These are phyloP conservation scores for Aschersonia sp. DNA, from an alignment of 2,329 filamentous ascomycete species.

Conservation along the genomic window DNA sequence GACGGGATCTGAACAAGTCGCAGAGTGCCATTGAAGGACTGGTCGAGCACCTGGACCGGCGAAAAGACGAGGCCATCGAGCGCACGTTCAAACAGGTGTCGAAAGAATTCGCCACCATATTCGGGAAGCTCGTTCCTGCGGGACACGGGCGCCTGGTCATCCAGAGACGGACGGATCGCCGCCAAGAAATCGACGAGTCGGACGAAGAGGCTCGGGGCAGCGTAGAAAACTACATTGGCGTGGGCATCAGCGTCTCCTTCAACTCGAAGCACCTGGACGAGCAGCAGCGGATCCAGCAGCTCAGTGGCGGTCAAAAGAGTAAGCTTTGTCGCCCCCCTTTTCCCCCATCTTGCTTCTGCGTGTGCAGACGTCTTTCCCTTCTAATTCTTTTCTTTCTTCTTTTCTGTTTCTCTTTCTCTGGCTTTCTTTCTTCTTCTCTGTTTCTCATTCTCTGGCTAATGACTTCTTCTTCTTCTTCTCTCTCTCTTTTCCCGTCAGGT, in stretches of 20 bases:
- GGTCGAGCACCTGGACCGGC: slow-evolving; percentile 80
- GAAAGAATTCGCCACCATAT: slow-evolving; percentile 81
- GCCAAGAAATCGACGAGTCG: slow-evolving; percentile 43
- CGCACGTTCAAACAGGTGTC: slow-evolving; percentile 97
- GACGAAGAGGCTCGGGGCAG: slow-evolving; percentile 53
- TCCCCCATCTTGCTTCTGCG: neutral
- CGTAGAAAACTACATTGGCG: slow-evolving; percentile 91
- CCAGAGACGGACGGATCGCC: slow-evolving; percentile 71
- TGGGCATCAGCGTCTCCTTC: slow-evolving; percentile 95
- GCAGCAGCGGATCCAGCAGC: slow-evolving; percentile 92
- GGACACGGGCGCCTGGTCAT: slow-evolving; percentile 87
- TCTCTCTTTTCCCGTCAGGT: slow-evolving; percentile 33
- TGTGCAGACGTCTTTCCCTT: too few species aligned
- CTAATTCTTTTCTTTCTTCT: too few species aligned
- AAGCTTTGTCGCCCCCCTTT: slow-evolving; percentile 21
- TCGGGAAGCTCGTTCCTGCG: slow-evolving; percentile 87
- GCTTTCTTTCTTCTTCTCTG: too few species aligned
- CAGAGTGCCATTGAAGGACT: slow-evolving; percentile 83
- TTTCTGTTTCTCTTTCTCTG: too few species aligned
- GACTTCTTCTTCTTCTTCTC: neutral
- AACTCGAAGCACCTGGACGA: slow-evolving; percentile 93
- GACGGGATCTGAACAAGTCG: slow-evolving; percentile 74
- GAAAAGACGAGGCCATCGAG: slow-evolving; percentile 96
- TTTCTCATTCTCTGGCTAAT: too few species aligned
- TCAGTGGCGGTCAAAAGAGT: slow-evolving; percentile 97